Base-by-base conservation (phyloP, 192 early-diverging fungal species). In the Gamsiella multidivaricata region DNA sequence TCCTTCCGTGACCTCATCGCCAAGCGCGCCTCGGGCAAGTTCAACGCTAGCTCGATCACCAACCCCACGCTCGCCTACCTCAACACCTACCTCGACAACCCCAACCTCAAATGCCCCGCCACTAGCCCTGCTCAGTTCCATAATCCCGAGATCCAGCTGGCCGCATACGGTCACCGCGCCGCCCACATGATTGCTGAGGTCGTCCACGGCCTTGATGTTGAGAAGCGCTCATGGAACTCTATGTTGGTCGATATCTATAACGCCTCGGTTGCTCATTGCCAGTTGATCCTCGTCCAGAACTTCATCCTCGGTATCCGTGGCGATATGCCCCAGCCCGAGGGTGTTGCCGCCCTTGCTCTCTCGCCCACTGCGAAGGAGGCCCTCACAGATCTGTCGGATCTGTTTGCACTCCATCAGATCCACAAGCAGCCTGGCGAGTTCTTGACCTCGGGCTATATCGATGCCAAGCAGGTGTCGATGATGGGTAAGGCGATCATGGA, bases 101-200 rank as follows among this genome's bases (percentile, higher is more conserved):
- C 88, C 55, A 82, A 80, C 22, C 85, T 88, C 49, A 85, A 83
- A 66, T 89, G 89, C 72, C 86, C 86, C 31, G 85, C 72, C 54
- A 83, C 76, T 10, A 61, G 60, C 4, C 50, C 87, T n/a, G 55
- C 72, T 5, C 89, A 88, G 42, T 83, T 89, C 59, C 64, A 88
- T 17, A 88, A 91, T 69, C 80, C 85, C 8, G 84, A 85, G 58
- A 75, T 86, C 20, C 89, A 91, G 65, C 65, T 93, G 28, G 81
- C 86, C n/a, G 87, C 92, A 3, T 92, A 93, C 61, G 88, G 88
- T n/a, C 90, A 87, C 86, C 91, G 93, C 59, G 88, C 91, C 1
- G 91, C 91, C 8, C 73, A 83, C 39, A 75, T 93, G 70, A 86
- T 90, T 10, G 78, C 86, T 1, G 73, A 88, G 46, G 81, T 91